These are phyloP conservation scores for Melastoma candidum DNA, from an alignment of 441 rosid genomes.

Conservation along the genomic window DNA sequence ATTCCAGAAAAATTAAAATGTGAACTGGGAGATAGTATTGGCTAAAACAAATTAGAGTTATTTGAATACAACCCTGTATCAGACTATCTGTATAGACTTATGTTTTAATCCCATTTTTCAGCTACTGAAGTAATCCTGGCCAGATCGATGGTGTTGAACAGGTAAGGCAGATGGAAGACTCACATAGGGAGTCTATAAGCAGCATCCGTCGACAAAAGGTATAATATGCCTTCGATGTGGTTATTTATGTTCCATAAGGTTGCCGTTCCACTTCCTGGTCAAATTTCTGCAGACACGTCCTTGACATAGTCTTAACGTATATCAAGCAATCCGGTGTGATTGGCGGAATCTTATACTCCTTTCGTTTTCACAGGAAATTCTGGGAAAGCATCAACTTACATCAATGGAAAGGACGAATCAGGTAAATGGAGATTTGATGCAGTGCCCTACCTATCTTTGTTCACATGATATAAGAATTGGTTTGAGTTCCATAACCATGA, in stretches of 20 bases:
- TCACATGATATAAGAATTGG: neutral
- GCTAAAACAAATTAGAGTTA: no score
- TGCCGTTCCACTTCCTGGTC: neutral
- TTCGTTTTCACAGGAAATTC: no score
- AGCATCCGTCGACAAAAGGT: conserved; percentile 52
- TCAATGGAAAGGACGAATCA: no score
- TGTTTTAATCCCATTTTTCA: conserved; percentile 23
- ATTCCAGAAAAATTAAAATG: no score
- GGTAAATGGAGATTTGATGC: neutral
- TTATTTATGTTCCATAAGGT: no score
- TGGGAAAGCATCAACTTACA: no score
- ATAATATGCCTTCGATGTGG: conserved; percentile 9
- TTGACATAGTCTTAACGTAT: no score
- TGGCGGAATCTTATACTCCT: neutral
- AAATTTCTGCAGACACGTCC: no score
- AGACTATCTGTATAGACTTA: no score
- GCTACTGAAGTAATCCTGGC: conserved; percentile 65
- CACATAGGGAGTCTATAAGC: conserved; percentile 52
- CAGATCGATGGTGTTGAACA: conserved; percentile 58
- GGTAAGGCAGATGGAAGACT: conserved; percentile 69
- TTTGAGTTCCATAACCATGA: neutral
- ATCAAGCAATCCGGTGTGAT: neutral
- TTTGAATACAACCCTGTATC: no score
- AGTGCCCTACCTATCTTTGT: neutral
- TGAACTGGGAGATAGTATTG: no score